A percentile compares a stretch with the other conserved stretches of the same genome.
Evolutionary conservation across 768 basidiomycete genomes (phyloP).

Genomic region (Kwoniella bestiolae): DNA sequence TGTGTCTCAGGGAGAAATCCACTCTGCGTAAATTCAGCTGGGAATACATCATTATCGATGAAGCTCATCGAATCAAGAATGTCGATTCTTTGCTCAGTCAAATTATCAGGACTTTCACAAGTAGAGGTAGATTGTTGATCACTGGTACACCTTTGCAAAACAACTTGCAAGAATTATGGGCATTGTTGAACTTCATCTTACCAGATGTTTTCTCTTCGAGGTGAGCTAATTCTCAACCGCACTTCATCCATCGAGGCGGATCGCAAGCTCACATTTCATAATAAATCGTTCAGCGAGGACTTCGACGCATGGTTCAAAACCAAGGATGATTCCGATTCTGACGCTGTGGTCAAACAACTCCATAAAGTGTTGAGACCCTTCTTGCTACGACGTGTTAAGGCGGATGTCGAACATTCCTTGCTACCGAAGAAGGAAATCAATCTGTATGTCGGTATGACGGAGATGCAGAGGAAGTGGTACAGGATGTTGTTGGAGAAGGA

Average conservation of each 20-base stretch:
- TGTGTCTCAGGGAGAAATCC: constrained; percentile 93
- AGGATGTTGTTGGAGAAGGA: constrained; percentile 90
- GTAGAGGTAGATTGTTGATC: constrained; percentile 86
- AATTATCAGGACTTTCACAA: constrained; percentile 88
- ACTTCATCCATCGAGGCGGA: not conserved
- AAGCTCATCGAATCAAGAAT: constrained; percentile 99
- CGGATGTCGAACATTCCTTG: constrained; percentile 94
- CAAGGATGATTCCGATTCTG: constrained; percentile 72
- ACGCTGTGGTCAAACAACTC: constrained; percentile 91
- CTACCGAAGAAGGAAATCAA: constrained; percentile 99
- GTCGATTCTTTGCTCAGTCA: constrained; percentile 93
- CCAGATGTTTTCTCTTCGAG: constrained; percentile 84
- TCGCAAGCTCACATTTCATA: constrained; percentile 5
- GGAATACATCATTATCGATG: constrained; percentile 97
- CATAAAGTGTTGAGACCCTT: constrained; percentile 97
- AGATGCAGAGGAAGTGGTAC: constrained; percentile 99
- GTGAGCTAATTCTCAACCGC: constrained; percentile 18
- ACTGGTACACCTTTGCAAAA: constrained; percentile 98
- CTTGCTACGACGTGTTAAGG: constrained; percentile 88
- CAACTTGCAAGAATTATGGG: constrained; percentile 95
- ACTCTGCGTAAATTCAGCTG: constrained; percentile 92
- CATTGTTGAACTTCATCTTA: constrained; percentile 92
- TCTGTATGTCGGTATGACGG: constrained; percentile 93
- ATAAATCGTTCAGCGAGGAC: constrained; percentile 64
- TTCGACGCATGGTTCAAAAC: constrained; percentile 93